phyloP scores from a whole-genome alignment of 768 basidiomycete species.

The Galerina marginata region DNA sequence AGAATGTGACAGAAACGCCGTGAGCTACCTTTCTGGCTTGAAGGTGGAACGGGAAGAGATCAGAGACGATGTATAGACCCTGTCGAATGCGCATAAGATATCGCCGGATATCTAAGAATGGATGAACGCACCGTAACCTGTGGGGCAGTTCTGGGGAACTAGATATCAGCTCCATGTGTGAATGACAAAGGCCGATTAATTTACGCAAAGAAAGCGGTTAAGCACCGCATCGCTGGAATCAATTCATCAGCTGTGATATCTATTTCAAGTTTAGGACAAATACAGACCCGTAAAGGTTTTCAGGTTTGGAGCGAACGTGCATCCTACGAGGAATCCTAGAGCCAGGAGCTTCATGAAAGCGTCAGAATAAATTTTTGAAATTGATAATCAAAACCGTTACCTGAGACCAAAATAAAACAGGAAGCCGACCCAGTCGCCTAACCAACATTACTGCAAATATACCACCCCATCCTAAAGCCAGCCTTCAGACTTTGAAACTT shows the following conservation, averaged over 20 bases:
- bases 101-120: not conserved
- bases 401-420: slow-evolving; percentile 76
- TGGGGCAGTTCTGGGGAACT: slow-evolving; percentile 51
- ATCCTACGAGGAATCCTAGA: slow-evolving; percentile 51
- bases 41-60: slow-evolving; percentile 71
- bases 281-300: slow-evolving; percentile 58
- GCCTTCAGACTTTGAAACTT: not conserved
- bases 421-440: slow-evolving; percentile 66
- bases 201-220: slow-evolving; percentile 62
- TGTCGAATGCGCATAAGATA: slow-evolving; percentile 21
- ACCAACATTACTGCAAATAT: slow-evolving; percentile 67
- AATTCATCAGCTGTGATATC: not conserved
- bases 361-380: not conserved
- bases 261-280: slow-evolving; percentile 18
- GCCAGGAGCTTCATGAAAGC: slow-evolving; percentile 49
- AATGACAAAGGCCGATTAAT: slow-evolving; percentile 8
- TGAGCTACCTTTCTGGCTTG: slow-evolving; percentile 63
- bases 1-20: not conserved
- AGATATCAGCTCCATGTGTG: slow-evolving; percentile 1
- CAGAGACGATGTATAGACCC: slow-evolving; percentile 66
- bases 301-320: slow-evolving; percentile 60
- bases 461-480: slow-evolving; percentile 57
- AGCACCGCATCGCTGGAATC: slow-evolving; percentile 57
- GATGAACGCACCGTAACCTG: slow-evolving; percentile 58
- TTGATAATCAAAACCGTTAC: slow-evolving; percentile 28